These are phyloP conservation scores for Ceratocystis papillata DNA, from an alignment of 2,329 filamentous ascomycete species.

Conservation along the genomic window DNA sequence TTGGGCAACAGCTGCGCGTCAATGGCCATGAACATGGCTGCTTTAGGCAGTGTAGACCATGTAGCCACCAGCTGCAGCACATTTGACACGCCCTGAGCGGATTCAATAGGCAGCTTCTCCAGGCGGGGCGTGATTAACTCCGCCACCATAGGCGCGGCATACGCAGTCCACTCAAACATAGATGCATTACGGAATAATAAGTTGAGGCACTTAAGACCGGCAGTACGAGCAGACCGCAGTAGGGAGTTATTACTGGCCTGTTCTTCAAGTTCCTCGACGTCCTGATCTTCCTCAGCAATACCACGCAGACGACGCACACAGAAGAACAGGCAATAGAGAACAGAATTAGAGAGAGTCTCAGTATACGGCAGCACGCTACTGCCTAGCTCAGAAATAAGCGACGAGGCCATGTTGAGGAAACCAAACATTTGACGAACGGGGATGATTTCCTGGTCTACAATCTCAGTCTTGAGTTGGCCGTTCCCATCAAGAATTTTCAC, in stretches of 20 bases:
- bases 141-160: constrained; percentile 57
- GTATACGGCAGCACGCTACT: constrained; percentile 59
- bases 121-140: constrained; percentile 70
- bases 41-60: constrained; percentile 60
- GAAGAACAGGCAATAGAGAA: constrained; percentile 70
- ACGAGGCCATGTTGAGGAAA: constrained; percentile 81
- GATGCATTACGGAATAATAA: constrained; percentile 65
- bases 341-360: constrained; percentile 58
- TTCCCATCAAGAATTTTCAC: constrained; percentile 47
- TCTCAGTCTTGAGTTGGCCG: constrained; percentile 35
- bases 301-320: constrained; percentile 48
- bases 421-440: constrained; percentile 73
- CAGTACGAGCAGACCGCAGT: constrained; percentile 54
- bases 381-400: constrained; percentile 76
- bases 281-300: constrained; percentile 32
- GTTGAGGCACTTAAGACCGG: constrained; percentile 72
- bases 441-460: constrained; percentile 50
- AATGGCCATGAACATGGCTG: constrained; percentile 54
- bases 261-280: constrained; percentile 31
- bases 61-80: constrained; percentile 69
- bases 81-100: constrained; percentile 77
- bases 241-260: constrained; percentile 45
- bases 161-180: constrained; percentile 59
- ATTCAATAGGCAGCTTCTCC: constrained; percentile 69
- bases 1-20: constrained; percentile 56